phyloP scores from a whole-genome alignment of 2,329 filamentous ascomycete species.

The Ophiocordyceps camponoti-rufipedis region DNA sequence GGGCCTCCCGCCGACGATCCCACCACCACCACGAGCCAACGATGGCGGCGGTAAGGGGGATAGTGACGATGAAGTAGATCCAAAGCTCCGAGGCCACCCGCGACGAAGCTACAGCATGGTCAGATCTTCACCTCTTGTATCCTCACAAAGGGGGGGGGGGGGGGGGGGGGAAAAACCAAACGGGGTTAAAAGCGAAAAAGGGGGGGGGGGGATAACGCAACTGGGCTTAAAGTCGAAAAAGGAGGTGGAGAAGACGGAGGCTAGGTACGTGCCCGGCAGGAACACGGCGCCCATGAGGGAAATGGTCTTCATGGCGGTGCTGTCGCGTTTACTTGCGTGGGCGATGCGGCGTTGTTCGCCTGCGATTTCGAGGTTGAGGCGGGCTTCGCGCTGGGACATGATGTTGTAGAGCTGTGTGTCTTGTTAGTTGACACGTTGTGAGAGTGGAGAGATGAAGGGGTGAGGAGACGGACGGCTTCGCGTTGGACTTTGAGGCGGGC shows the following conservation, averaged over 20 bases:
- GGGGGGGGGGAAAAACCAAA: background rate
- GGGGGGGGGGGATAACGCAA: conserved; percentile 12
- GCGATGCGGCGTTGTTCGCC: conserved; percentile 40
- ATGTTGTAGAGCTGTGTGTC: conserved; percentile 40
- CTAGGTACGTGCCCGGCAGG: conserved; percentile 41
- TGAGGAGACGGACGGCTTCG: conserved; percentile 30
- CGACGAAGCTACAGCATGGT: background rate
- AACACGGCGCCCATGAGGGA: conserved; percentile 46
- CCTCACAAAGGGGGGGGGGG: background rate
- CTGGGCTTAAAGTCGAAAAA: conserved; percentile 43
- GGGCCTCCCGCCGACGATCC: conserved; percentile 29
- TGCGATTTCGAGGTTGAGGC: conserved; percentile 44
- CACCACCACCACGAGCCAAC: conserved; percentile 36
- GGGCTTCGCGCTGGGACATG: conserved; percentile 45
- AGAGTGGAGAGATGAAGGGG: background rate
- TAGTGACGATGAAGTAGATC: conserved; percentile 44
- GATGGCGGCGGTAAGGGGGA: conserved; percentile 37
- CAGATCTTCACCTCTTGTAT: too few species aligned
- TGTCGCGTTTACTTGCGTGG: conserved; percentile 41
- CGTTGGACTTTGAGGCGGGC: conserved; percentile 43
- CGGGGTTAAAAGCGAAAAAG: too few species aligned
- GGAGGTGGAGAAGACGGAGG: conserved; percentile 47
- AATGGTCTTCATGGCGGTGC: conserved; percentile 46
- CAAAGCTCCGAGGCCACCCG: conserved; percentile 23
- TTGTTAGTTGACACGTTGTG: background rate